Base-by-base conservation (phyloP, 768 basidiomycete genomes). In the Glaciozyma antarctica region DNA sequence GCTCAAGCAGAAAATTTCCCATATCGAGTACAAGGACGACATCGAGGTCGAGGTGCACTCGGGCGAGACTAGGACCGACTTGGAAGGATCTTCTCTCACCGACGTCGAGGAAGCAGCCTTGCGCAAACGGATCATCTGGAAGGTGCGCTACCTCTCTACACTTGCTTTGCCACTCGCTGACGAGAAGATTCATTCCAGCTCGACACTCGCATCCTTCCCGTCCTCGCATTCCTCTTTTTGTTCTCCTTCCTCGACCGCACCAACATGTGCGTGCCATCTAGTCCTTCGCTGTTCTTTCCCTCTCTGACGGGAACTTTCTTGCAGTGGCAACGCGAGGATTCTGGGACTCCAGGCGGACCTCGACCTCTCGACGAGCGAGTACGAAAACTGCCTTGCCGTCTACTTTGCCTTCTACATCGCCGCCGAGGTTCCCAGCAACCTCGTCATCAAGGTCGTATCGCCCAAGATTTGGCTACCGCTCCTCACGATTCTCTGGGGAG, bases 301-400 rank as follows among this genome's bases (percentile, higher is more conserved):
- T 22, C 15, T 4, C 15, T 45, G 45, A 45, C 22, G 15, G 13
- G 4, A 16, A 45, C 3, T 45, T 13, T 45, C 45, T 22, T 45
- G 5, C 45, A 45, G 45, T 9, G 32, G 45, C 4, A 49, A 49
- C 48, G 48, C 48, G 48, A 19, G 48, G 10, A 49, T 22, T 10
- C 21, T 49, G 21, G 48, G 48, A 21, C 48, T 49, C 4, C 48
- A 49, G 24, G n/a, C 21, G 48, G 48, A 49, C 48, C 22, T 86
- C 54, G 76, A 80, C 54, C 78, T 84, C 78, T 77, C 75, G 6
- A 64, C 73, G 32, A 48, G 65, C 16, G 75, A 78, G 62, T 77
- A 72, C 65, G 51, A 78, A 12, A 77, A 79, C 58, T 72, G 79
- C 19, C 77, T 72, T 32, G 72, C 72, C 0, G 65, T 71, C 21